Evolutionary conservation across 1,284 basidiomycete genomes (phyloP).

Genomic region (Malassezia japonica): DNA sequence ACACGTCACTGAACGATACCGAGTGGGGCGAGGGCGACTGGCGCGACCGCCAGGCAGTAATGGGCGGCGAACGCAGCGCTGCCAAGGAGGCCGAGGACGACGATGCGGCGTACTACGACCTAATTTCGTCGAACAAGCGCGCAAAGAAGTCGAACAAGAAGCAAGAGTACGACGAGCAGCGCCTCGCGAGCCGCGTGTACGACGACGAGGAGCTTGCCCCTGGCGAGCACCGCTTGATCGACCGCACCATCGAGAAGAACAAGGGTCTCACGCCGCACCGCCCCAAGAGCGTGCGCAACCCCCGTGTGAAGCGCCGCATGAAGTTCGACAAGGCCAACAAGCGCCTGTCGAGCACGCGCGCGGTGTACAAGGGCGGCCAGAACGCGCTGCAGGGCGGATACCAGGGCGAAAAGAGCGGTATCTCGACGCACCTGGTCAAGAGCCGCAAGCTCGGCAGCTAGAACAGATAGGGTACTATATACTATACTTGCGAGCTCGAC

Average conservation of each 20-base stretch:
- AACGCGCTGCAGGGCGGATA: conserved; percentile 41
- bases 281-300: conserved; percentile 42
- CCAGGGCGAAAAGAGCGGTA: conserved; percentile 43
- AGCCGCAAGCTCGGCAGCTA: conserved; percentile 38
- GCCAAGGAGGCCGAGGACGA: conserved; percentile 20
- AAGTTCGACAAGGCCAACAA: conserved; percentile 46
- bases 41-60: conserved; percentile 37
- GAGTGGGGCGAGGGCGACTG: conserved; percentile 43
- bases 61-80: conserved; percentile 20
- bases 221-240: conserved; percentile 42
- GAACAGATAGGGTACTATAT: background rate
- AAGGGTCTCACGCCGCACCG: conserved; percentile 39
- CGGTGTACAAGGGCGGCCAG: conserved; percentile 47
- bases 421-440: conserved; percentile 41
- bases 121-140: conserved; percentile 28
- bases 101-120: conserved; percentile 43
- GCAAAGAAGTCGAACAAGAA: conserved; percentile 32
- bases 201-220: conserved; percentile 32
- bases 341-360: conserved; percentile 37
- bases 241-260: conserved; percentile 46
- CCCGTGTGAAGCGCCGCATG: conserved; percentile 46
- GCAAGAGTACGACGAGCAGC: conserved; percentile 36
- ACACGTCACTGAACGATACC: conserved; percentile 20
- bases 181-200: conserved; percentile 31
- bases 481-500: conserved; percentile 24